Conservation (phyloP, 148 eudicot species). For the Heliosperma pusillum region DNA sequence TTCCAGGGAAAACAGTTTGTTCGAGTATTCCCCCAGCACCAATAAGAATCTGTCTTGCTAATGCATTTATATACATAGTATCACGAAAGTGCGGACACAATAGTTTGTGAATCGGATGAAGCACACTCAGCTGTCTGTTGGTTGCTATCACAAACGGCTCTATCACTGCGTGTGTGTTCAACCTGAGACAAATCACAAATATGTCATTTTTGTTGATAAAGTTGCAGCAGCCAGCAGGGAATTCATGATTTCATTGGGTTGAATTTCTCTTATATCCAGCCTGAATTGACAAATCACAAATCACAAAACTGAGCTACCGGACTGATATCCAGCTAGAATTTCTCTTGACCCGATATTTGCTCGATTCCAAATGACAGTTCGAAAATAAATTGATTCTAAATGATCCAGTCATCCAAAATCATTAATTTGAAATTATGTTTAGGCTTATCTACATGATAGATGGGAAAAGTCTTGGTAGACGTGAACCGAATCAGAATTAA, state of each 20-base stretch:
- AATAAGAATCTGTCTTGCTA: conserved; percentile 61
- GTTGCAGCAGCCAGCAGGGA: background rate
- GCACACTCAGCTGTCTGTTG: conserved; percentile 68
- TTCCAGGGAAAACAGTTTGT: conserved; percentile 53
- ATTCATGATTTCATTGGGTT: too few relatives aligned
- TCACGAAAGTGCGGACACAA: conserved; percentile 75
- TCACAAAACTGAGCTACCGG: too few relatives aligned
- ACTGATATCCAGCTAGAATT: background rate
- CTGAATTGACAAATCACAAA: too few relatives aligned
- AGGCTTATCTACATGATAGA: too few relatives aligned
- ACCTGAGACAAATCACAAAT: conserved; percentile 37
- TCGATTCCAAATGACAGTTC: too few relatives aligned
- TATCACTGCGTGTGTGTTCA: conserved; percentile 57
- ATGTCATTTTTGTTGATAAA: background rate
- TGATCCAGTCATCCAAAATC: too few relatives aligned
- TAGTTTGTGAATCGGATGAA: conserved; percentile 80
- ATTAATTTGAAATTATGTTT: too few relatives aligned
- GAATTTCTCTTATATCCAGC: background rate
- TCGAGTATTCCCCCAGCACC: conserved; percentile 75
- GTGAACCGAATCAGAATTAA: too few relatives aligned
- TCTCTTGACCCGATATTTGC: too few relatives aligned
- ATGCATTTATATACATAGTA: conserved; percentile 70
- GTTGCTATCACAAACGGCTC: conserved; percentile 83
- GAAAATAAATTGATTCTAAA: too few relatives aligned
- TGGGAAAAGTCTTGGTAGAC: too few relatives aligned